Percentiles rank a stretch among this genome's conserved stretches.
Conservation (phyloP, 495 filamentous ascomycete species). For the Daldinia concentrica region DNA sequence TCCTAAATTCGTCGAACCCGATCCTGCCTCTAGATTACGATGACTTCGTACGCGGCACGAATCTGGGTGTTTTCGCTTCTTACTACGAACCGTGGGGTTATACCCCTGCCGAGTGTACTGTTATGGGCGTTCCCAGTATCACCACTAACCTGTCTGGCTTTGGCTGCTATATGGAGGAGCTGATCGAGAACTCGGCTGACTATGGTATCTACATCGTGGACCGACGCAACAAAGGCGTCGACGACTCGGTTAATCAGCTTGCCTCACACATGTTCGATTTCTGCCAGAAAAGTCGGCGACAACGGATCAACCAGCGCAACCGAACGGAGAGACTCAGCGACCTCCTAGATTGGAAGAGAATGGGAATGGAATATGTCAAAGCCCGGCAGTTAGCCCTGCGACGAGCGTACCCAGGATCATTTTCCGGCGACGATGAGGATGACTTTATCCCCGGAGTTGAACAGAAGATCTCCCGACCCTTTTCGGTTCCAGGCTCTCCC, state of each 20-base stretch:
- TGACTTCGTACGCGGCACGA: conserved; percentile 96
- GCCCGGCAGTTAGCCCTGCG: conserved; percentile 91
- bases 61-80: conserved; percentile 93
- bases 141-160: conserved; percentile 98
- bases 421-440: conserved; percentile 77
- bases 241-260: conserved; percentile 96
- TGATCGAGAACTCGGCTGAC: conserved; percentile 96
- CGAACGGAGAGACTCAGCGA: conserved; percentile 96
- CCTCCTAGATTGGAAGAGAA: conserved; percentile 97
- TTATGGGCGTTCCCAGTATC: conserved; percentile 99
- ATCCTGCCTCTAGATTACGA: conserved; percentile 97
- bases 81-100: conserved; percentile 99
- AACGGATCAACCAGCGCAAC: conserved; percentile 98
- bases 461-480: conserved; percentile 90
- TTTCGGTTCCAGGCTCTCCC: conserved; percentile 93
- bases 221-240: conserved; percentile 92
- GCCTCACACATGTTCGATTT: conserved; percentile 95
- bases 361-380: conserved; percentile 99
- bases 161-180: conserved; percentile 98
- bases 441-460: conserved; percentile 89
- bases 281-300: conserved; percentile 88
- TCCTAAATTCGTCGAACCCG: conserved; percentile 93
- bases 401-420: conserved; percentile 89
- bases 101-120: conserved; percentile 96
- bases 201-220: conserved; percentile 99